Evolutionary conservation across 2,329 filamentous ascomycete species (phyloP), one percentile per base, ranked within the genome.

Genomic region (Aspergillus neoniger): DNA sequence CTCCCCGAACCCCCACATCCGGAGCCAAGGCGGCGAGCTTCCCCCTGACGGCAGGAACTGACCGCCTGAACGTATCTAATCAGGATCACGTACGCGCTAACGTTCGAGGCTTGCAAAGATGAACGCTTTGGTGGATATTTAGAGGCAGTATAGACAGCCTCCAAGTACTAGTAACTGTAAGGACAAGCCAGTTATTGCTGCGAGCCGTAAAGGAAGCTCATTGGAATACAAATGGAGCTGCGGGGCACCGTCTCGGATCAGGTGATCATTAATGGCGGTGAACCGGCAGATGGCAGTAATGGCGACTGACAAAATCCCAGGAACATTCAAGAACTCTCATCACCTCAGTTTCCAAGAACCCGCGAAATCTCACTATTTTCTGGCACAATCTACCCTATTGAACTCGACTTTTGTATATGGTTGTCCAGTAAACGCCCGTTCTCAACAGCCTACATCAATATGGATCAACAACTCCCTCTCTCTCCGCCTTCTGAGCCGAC

Each of bases 401-500:
- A 39, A 39, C 4, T 36, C 9, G 10, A 17, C 4, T 1, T 9
- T 19, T 14, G 6, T 41, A 23, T 15, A 8, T 12, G 17, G 9
- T 21, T 23, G 19, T 21, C 5, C 6, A 14, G 41, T 14, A 4
- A 25, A 32, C 36, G 12, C 51, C 4, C 21, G 9, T 19, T 28
- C 10, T 8, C 5, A 44, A 6, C 15, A 41, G n/a, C 17, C 25
- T 15, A 49, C 19, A 30, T 25, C 32, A 36, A 50, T n/a, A 55
- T 48, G 51, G 23, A 28, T 23, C 52, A 55, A 19, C 67, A 70
- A 28, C 65, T 70, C 14, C 73, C 74, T 23, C 70, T 71, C 3
- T 78, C 75, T 12, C 76, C 76, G 7, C 74, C 74, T 2, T 69
- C 72, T 1, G 76, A 78, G 51, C 64, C 70, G 10, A 63, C 58